These are phyloP conservation scores for Lolium rigidum DNA, from an alignment of 176 grass and related monocot species.

Conservation along the genomic window DNA sequence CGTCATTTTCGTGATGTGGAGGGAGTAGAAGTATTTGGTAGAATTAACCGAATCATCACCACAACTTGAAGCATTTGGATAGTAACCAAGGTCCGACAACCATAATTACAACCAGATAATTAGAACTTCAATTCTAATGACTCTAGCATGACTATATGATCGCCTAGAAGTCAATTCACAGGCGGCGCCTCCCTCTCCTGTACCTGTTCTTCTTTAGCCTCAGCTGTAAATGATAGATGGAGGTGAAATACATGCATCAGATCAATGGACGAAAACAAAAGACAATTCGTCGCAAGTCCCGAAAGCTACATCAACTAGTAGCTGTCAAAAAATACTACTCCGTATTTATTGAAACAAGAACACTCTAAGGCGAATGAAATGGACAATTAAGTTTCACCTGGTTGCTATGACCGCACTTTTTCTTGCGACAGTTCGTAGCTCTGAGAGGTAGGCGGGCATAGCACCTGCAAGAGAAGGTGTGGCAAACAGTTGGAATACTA, in stretches of 20 bases:
- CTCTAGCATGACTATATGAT: neutral
- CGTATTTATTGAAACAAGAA: neutral
- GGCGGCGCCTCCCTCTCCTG: neutral
- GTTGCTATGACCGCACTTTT: conserved; percentile 83
- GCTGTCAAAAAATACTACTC: too few species aligned
- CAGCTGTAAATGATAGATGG: neutral
- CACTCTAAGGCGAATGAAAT: neutral
- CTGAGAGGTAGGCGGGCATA: conserved; percentile 31
- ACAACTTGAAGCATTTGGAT: neutral
- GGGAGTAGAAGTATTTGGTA: neutral
- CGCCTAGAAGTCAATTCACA: neutral
- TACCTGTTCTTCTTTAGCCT: conserved; percentile 2
- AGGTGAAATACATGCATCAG: neutral
- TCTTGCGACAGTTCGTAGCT: conserved; percentile 65
- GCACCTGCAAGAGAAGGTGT: conserved; percentile 25
- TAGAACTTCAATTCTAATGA: neutral
- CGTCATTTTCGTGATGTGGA: neutral
- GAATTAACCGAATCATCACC: neutral
- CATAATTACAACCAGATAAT: neutral
- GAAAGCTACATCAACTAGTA: too few species aligned
- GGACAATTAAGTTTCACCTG: conserved; percentile 33
- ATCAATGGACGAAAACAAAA: neutral
- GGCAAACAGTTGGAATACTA: neutral
- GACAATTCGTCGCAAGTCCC: too few species aligned
- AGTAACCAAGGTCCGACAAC: neutral